A percentile compares a stretch with the other conserved stretches of the same genome.
Conservation (phyloP, 2,329 filamentous ascomycete species). For the Shiraia sp. region DNA sequence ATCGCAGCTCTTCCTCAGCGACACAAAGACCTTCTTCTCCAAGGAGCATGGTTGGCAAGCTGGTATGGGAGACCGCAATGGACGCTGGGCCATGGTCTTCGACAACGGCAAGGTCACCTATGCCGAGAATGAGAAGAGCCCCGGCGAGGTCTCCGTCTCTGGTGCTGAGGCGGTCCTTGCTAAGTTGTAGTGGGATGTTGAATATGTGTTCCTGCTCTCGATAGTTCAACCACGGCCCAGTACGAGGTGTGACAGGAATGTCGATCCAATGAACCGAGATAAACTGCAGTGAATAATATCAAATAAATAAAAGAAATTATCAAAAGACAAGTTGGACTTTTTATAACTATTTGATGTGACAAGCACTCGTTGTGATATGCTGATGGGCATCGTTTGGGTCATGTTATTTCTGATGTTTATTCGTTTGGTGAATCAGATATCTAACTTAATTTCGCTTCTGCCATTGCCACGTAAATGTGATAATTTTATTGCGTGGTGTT, state of each 20-base stretch:
- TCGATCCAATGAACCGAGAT: too few relatives aligned
- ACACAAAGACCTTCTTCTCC: constrained; percentile 73
- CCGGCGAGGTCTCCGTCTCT: constrained; percentile 53
- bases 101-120: constrained; percentile 80
- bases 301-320: background rate
- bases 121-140: constrained; percentile 70
- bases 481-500: too few relatives aligned
- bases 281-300: background rate
- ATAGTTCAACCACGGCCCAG: background rate
- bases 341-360: too few relatives aligned
- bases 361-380: too few relatives aligned
- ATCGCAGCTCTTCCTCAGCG: constrained; percentile 72
- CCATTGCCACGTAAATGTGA: background rate
- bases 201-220: background rate
- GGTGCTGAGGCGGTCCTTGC: constrained; percentile 53
- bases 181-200: constrained; percentile 45
- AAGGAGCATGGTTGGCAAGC: constrained; percentile 77
- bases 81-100: constrained; percentile 77
- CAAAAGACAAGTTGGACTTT: too few relatives aligned
- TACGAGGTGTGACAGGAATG: background rate
- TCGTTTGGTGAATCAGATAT: background rate
- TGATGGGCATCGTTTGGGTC: too few relatives aligned
- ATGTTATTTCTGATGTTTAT: too few relatives aligned
- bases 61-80: constrained; percentile 69
- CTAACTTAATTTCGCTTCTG: background rate